phyloP scores from a whole-genome alignment of 805 yeast genomes.

The Scheffersomyces amazonensis region DNA sequence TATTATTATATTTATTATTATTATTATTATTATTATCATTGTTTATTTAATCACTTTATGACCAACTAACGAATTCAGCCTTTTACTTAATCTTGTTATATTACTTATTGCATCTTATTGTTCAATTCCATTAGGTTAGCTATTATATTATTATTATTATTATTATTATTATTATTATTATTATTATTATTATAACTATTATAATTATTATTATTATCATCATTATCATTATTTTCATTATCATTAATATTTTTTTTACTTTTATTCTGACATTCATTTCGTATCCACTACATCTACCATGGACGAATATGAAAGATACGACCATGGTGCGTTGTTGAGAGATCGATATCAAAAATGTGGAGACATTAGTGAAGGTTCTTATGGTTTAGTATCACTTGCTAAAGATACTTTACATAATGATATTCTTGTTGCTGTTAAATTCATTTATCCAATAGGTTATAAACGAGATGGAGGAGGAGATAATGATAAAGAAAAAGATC shows the following conservation, averaged over 20 bases:
- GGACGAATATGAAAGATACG: conserved; percentile 40
- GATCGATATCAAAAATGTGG: conserved; percentile 65
- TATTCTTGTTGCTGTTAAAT: conserved; percentile 78
- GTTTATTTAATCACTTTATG: conserved; percentile 5
- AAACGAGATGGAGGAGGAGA: conserved; percentile 17
- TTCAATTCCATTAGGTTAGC: too few species aligned
- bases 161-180: too few species aligned
- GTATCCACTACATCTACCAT: too few species aligned
- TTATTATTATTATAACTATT: too few species aligned
- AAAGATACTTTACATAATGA: conserved; percentile 52
- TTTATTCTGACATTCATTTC: too few species aligned
- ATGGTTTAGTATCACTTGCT: conserved; percentile 88
- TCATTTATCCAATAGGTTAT: conserved; percentile 61
- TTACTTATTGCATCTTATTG: too few species aligned
- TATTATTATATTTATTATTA: too few species aligned
- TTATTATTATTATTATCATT: neutral
- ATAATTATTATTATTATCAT: too few species aligned
- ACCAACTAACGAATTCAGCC: conserved; percentile 6
- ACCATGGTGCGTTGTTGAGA: conserved; percentile 47
- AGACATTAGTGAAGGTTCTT: conserved; percentile 87
- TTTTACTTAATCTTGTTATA: too few species aligned
- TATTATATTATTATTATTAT: too few species aligned
- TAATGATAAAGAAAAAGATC: conserved; percentile 8
- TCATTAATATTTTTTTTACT: neutral
- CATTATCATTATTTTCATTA: too few species aligned